Conservation (phyloP, 108 stramenopile species). For the Conticribra weissflogii region DNA sequence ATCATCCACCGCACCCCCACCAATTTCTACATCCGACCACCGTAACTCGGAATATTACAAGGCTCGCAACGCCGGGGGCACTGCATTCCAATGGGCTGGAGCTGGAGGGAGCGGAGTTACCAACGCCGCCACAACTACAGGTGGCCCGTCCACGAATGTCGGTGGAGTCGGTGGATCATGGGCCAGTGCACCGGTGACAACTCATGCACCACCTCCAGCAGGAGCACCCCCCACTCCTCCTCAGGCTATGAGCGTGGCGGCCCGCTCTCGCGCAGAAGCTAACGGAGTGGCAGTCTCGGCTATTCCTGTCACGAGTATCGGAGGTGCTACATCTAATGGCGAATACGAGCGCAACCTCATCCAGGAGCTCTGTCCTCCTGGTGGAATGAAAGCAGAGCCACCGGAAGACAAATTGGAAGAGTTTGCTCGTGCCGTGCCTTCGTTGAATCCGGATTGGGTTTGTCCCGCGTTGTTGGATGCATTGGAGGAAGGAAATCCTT, state of each 20-base stretch:
- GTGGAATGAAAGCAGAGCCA: slow-evolving; percentile 94
- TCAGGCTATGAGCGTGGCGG: slow-evolving; percentile 33
- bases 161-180: slow-evolving; percentile 52
- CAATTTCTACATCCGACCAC: slow-evolving; percentile 30
- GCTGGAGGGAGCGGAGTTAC: slow-evolving; percentile 52
- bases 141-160: background rate
- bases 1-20: background rate
- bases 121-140: slow-evolving; percentile 8
- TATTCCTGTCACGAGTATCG: slow-evolving; percentile 3
- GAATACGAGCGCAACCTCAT: slow-evolving; percentile 91
- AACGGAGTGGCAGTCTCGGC: slow-evolving; percentile 4
- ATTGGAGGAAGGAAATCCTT: slow-evolving; percentile 88
- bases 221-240: slow-evolving; percentile 14
- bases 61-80: slow-evolving; percentile 53
- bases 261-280: slow-evolving; percentile 29
- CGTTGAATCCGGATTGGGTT: slow-evolving; percentile 85
- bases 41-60: slow-evolving; percentile 75
- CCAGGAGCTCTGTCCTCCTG: slow-evolving; percentile 91
- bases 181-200: slow-evolving; percentile 28
- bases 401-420: slow-evolving; percentile 83
- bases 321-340: slow-evolving; percentile 44
- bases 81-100: slow-evolving; percentile 69
- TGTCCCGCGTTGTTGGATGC: slow-evolving; percentile 86
- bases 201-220: slow-evolving; percentile 8
- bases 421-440: slow-evolving; percentile 73